A percentile compares a stretch with the other conserved stretches of the same genome.
phyloP scores from a whole-genome alignment of 202 grass and related monocot genomes.

The Panicum hallii region DNA sequence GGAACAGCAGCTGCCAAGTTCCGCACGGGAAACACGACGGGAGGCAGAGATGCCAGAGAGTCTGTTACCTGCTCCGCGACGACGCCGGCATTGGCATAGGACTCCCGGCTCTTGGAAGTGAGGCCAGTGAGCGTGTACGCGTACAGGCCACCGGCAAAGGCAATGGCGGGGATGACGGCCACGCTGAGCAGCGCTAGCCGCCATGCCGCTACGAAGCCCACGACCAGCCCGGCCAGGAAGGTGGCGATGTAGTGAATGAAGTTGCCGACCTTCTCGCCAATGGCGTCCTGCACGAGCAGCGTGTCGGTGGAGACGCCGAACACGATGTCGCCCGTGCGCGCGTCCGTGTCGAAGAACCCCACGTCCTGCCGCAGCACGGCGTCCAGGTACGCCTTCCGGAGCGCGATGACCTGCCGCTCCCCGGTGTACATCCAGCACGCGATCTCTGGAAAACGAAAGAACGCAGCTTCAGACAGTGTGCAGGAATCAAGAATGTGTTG shows the following conservation, averaged over 20 bases:
- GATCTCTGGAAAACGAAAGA: constrained; percentile 67
- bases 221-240: constrained; percentile 87
- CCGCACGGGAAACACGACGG: neutral
- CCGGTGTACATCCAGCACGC: constrained; percentile 99
- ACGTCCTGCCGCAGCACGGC: constrained; percentile 96
- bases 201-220: constrained; percentile 90
- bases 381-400: constrained; percentile 91
- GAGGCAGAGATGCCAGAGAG: neutral
- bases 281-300: constrained; percentile 96
- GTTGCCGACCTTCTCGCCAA: constrained; percentile 98
- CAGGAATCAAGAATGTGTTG: neutral
- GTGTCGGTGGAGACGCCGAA: constrained; percentile 98
- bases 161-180: constrained; percentile 91
- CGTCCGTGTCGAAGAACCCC: constrained; percentile 99
- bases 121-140: constrained; percentile 94
- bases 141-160: constrained; percentile 94
- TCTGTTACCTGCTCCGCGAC: constrained; percentile 85
- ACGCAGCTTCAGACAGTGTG: neutral
- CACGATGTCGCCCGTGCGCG: constrained; percentile 96
- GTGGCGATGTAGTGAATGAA: constrained; percentile 96
- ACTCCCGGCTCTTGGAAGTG: constrained; percentile 91
- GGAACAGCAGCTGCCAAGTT: constrained; percentile 18
- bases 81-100: constrained; percentile 94
- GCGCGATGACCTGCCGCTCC: constrained; percentile 88
- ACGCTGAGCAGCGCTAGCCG: constrained; percentile 91